Evolutionary conservation across 2,329 filamentous ascomycete species (phyloP).

Genomic region (Claviceps arundinis): DNA sequence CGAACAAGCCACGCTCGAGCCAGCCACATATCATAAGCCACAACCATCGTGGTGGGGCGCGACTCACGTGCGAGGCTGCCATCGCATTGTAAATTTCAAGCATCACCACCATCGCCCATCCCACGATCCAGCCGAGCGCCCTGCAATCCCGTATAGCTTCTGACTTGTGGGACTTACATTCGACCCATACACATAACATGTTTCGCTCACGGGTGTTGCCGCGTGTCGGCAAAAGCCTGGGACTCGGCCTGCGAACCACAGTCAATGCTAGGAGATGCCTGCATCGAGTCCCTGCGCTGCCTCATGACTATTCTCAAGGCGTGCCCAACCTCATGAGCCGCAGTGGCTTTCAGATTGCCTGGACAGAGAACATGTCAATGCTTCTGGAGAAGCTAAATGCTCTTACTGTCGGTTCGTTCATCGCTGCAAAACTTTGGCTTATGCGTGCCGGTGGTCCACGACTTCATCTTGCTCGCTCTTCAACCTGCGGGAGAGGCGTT

Average conservation of each 20-base stretch:
- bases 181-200: constrained; percentile 20
- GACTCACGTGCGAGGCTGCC: neutral
- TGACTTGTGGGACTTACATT: neutral
- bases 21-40: neutral
- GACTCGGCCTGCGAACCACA: constrained; percentile 21
- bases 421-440: neutral
- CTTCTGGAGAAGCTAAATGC: constrained; percentile 66
- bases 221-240: constrained; percentile 24
- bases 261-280: constrained; percentile 26
- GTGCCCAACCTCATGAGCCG: constrained; percentile 60
- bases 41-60: neutral
- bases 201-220: constrained; percentile 41
- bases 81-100: neutral
- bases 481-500: neutral
- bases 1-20: neutral
- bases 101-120: neutral
- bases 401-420: constrained; percentile 51
- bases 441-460: neutral
- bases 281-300: constrained; percentile 34
- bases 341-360: constrained; percentile 61
- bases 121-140: neutral
- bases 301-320: constrained; percentile 33
- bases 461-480: neutral
- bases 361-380: constrained; percentile 67
- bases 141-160: neutral